Evolutionary conservation across 768 basidiomycete genomes (phyloP).

Genomic region (Hypsizygus marmoreus): DNA sequence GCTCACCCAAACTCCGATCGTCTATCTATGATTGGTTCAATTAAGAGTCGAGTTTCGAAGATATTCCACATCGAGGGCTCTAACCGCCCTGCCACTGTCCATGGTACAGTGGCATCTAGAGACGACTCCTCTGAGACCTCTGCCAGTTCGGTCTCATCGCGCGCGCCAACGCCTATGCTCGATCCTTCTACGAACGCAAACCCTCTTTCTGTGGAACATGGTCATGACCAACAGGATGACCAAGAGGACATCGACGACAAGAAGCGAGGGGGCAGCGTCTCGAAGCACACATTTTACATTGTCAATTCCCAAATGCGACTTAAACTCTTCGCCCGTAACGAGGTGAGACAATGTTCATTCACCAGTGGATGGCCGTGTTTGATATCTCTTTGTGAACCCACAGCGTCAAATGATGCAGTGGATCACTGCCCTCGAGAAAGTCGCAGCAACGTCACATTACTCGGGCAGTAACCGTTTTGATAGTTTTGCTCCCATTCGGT

Average conservation of each 20-base stretch:
- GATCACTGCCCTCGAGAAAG: constrained; percentile 87
- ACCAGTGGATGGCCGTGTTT: not conserved
- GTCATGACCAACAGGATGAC: constrained; percentile 22
- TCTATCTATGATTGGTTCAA: constrained; percentile 47
- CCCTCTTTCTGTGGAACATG: constrained; percentile 41
- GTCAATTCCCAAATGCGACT: constrained; percentile 88
- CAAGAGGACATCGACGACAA: constrained; percentile 37
- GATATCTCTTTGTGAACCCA: constrained; percentile 6
- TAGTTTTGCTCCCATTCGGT: constrained; percentile 89
- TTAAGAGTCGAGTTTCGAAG: constrained; percentile 48
- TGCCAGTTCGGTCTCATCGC: constrained; percentile 35
- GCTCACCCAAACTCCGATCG: constrained; percentile 28
- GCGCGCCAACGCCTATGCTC: constrained; percentile 57
- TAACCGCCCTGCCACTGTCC: constrained; percentile 16
- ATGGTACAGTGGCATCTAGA: constrained; percentile 14
- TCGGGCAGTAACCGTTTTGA: constrained; percentile 83
- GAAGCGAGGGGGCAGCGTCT: constrained; percentile 61
- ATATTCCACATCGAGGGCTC: constrained; percentile 38
- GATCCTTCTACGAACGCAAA: constrained; percentile 81
- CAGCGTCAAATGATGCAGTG: constrained; percentile 97
- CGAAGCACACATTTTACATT: constrained; percentile 94
- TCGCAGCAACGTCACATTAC: constrained; percentile 76
- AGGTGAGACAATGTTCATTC: constrained; percentile 45
- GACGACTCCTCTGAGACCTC: constrained; percentile 30
- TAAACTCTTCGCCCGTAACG: constrained; percentile 85